phyloP scores from a whole-genome alignment of 768 basidiomycete species.

The Xanthoconium purpureum region DNA sequence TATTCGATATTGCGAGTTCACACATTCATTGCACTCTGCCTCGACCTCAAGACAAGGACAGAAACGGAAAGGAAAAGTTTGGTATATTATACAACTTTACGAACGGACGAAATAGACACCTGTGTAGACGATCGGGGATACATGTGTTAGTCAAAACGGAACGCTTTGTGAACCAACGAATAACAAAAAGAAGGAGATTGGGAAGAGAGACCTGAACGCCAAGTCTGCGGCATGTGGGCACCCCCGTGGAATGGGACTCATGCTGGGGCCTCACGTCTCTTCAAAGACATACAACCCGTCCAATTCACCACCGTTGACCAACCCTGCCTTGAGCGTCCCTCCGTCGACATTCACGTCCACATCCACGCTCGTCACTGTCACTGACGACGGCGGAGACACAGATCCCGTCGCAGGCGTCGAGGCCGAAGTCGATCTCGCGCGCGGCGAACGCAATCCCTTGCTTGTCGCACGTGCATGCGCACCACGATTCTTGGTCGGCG shows the following conservation, averaged over 20 bases:
- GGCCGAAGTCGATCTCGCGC: constrained; percentile 1
- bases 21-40: neutral
- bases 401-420: constrained; percentile 10
- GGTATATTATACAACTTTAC: constrained; percentile 25
- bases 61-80: neutral
- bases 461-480: neutral
- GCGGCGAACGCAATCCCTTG: constrained; percentile 1
- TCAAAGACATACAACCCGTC: constrained; percentile 34
- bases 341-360: constrained; percentile 16
- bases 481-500: constrained; percentile 4
- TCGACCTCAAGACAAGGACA: neutral
- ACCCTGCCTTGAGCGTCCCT: constrained; percentile 23
- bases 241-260: neutral
- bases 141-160: constrained; percentile 1
- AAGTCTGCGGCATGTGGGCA: neutral
- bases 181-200: neutral
- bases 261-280: constrained; percentile 4
- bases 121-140: neutral
- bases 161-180: constrained; percentile 3
- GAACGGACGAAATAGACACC: constrained; percentile 2
- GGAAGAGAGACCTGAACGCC: neutral
- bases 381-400: constrained; percentile 21
- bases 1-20: too few species aligned
- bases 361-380: constrained; percentile 18
- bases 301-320: constrained; percentile 31